Evolutionary conservation across 345 rosid genomes (phyloP).

Genomic region (Gossypium australe): DNA sequence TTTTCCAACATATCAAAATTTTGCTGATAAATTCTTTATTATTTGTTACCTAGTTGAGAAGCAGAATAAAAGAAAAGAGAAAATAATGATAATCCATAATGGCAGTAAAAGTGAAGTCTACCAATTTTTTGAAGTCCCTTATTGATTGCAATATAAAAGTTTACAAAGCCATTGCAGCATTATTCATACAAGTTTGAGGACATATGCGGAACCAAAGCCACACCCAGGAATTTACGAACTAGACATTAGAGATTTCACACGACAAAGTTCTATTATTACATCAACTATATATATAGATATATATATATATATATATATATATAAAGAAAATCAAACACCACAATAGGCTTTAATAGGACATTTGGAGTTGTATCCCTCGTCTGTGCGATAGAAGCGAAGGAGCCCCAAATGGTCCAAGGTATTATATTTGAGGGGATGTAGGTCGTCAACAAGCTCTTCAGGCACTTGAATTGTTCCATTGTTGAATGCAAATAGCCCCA

Average conservation of each 20-base stretch:
- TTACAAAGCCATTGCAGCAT: background rate
- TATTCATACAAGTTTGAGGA: background rate
- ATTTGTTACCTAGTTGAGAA: no score
- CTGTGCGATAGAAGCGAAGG: slow-evolving; percentile 35
- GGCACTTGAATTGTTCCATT: slow-evolving; percentile 33
- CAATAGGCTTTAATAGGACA: slow-evolving; percentile 46
- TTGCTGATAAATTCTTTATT: no score
- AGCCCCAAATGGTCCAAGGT: slow-evolving; percentile 44
- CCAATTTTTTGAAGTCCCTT: background rate
- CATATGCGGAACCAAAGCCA: background rate
- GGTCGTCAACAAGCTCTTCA: slow-evolving; percentile 38
- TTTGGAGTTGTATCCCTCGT: slow-evolving; percentile 35
- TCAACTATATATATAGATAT: background rate
- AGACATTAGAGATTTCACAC: background rate
- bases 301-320: background rate
- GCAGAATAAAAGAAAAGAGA: no score
- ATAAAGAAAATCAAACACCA: slow-evolving; percentile 18
- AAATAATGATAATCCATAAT: no score
- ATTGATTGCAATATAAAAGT: background rate
- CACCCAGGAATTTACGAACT: background rate
- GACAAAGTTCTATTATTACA: background rate
- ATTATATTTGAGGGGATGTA: slow-evolving; percentile 43
- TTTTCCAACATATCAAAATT: no score
- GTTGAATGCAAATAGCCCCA: slow-evolving; percentile 40
- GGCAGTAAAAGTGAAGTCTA: background rate